These are phyloP conservation scores for Astrocystis sublimbata DNA, from an alignment of 495 filamentous ascomycete genomes.

Conservation along the genomic window DNA sequence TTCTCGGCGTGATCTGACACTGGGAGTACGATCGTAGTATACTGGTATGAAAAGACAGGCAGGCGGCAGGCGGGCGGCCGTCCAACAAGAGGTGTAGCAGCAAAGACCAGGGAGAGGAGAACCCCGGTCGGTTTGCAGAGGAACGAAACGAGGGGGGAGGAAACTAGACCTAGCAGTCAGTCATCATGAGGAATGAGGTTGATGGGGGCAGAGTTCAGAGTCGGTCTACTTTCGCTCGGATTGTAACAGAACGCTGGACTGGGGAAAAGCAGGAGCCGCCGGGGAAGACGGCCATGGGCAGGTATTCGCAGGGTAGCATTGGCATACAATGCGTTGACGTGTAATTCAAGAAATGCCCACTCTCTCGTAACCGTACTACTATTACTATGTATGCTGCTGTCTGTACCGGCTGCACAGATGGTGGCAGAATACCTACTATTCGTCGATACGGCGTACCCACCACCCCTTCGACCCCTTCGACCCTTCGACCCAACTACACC, in stretches of 20 bases:
- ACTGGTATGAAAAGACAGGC: conserved; percentile 9
- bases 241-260: not conserved
- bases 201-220: not conserved
- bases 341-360: conserved; percentile 10
- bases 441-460: conserved; percentile 12
- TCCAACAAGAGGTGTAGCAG: not conserved
- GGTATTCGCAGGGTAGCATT: conserved; percentile 7
- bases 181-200: too few species aligned
- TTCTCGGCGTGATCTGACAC: conserved; percentile 17
- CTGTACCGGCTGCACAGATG: not conserved
- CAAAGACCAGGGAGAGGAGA: not conserved
- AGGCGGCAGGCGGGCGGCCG: not conserved
- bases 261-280: not conserved
- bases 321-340: conserved; percentile 11
- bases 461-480: not conserved
- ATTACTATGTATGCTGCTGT: not conserved
- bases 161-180: conserved; percentile 1
- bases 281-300: not conserved
- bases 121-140: not conserved
- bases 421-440: conserved; percentile 8
- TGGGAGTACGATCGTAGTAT: not conserved
- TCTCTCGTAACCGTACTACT: not conserved
- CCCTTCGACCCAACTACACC: too few species aligned
- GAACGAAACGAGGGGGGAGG: not conserved
- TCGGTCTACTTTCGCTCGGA: not conserved